Percentiles rank a stretch among this genome's conserved stretches.
These are phyloP conservation scores for Lotus japonicus DNA, from an alignment of 306 rosid species.

Conservation along the genomic window DNA sequence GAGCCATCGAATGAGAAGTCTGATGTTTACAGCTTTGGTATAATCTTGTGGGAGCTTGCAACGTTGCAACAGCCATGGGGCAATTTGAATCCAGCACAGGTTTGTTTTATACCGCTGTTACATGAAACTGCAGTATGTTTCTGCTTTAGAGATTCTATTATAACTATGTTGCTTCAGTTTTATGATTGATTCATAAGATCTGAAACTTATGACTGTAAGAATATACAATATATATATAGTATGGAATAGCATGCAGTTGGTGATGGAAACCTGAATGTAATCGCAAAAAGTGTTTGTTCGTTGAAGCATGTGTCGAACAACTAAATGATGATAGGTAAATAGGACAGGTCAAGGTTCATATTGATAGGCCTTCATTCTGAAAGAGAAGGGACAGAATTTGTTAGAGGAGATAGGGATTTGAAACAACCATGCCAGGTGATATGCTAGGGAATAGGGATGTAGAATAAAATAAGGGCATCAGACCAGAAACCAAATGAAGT, in stretches of 20 bases:
- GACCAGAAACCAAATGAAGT: not conserved
- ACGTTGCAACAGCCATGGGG: conserved; percentile 93
- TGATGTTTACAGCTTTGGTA: conserved; percentile 93
- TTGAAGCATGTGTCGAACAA: conserved; percentile 6
- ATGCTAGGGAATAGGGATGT: not conserved
- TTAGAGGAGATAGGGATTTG: not conserved
- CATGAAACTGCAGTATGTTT: conserved; percentile 2
- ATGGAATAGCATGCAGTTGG: not conserved
- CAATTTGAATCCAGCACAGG: conserved; percentile 95
- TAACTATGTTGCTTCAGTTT: conserved; percentile 7
- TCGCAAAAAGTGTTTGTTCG: conserved; percentile 13
- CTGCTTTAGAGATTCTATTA: conserved; percentile 6
- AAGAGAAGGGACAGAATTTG: not conserved
- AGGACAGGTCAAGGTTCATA: not conserved
- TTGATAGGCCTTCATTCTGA: not conserved
- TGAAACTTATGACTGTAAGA: not conserved
- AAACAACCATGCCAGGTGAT: not conserved
- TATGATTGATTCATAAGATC: not conserved
- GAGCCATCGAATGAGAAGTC: conserved; percentile 97
- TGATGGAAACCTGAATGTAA: conserved; percentile 10
- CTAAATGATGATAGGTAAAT: not conserved
- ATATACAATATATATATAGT: not conserved
- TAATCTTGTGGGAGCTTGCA: conserved; percentile 92
- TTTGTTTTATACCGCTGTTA: conserved; percentile 23
- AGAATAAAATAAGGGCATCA: not conserved